phyloP scores from a whole-genome alignment of 2,329 filamentous ascomycete species.

The Alternaria dauci region DNA sequence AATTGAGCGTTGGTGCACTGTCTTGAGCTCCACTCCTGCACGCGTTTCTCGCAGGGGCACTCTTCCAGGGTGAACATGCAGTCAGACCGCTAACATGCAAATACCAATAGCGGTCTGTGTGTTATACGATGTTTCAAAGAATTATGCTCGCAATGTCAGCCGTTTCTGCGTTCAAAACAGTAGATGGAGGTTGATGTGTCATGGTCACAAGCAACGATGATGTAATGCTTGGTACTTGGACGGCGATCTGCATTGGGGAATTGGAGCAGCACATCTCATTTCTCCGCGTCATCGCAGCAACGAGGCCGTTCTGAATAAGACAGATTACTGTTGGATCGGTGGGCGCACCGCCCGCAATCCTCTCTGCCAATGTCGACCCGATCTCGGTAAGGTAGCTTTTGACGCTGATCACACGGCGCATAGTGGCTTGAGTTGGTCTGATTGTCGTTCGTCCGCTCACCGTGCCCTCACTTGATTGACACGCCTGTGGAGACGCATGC shows the following conservation, averaged over 20 bases:
- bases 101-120: constrained; percentile 6
- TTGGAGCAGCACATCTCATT: constrained; percentile 16
- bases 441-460: constrained; percentile 32
- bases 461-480: constrained; percentile 32
- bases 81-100: constrained; percentile 10
- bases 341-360: constrained; percentile 30
- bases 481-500: constrained; percentile 31
- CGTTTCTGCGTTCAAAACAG: not conserved
- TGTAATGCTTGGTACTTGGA: constrained; percentile 31
- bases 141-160: not conserved
- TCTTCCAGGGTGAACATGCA: constrained; percentile 15
- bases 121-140: constrained; percentile 5
- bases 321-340: constrained; percentile 17
- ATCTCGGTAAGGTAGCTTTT: constrained; percentile 37
- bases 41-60: constrained; percentile 11
- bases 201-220: constrained; percentile 19
- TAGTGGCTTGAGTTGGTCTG: constrained; percentile 30
- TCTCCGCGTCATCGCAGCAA: constrained; percentile 29
- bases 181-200: constrained; percentile 4
- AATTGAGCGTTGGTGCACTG: constrained; percentile 16
- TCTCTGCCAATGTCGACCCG: constrained; percentile 38
- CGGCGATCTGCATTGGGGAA: constrained; percentile 16
- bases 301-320: constrained; percentile 26
- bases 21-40: constrained; percentile 13
- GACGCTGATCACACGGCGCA: constrained; percentile 40